Conservation (phyloP, 306 rosid genomes). For the Fragaria ananassa region DNA sequence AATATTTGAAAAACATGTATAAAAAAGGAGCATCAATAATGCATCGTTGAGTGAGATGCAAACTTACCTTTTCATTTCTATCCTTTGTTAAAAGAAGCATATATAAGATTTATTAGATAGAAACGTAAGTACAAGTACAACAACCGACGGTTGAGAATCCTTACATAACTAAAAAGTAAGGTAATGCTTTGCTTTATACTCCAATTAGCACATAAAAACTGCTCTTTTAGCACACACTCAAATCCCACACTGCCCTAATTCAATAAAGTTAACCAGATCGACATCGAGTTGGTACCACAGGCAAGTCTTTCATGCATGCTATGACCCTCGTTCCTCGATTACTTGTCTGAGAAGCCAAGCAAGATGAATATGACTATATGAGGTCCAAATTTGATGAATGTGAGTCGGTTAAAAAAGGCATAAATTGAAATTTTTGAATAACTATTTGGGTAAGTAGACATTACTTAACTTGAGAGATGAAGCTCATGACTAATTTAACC, state of each 20-base stretch:
- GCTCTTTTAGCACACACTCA: neutral
- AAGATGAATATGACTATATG: neutral
- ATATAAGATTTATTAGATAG: neutral
- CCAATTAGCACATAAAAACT: neutral
- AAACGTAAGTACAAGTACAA: neutral
- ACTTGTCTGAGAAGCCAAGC: conserved; percentile 1
- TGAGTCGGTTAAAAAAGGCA: neutral
- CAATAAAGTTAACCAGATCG: neutral
- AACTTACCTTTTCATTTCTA: too few species aligned
- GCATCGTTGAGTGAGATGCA: too few species aligned
- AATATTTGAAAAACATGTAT: too few species aligned
- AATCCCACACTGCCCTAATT: neutral
- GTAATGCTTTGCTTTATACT: neutral
- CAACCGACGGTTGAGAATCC: neutral
- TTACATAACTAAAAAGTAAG: neutral
- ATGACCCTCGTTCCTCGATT: neutral
- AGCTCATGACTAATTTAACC: neutral
- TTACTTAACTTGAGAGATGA: neutral
- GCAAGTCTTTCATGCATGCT: neutral
- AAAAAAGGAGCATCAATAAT: too few species aligned
- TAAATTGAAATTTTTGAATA: neutral
- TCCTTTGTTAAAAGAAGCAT: too few species aligned
- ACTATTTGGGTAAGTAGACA: neutral
- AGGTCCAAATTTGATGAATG: neutral
- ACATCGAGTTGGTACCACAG: neutral